Percentiles rank a stretch among this genome's conserved stretches.
Evolutionary conservation across 345 rosid genomes (phyloP).

Genomic region (Psidium guajava): DNA sequence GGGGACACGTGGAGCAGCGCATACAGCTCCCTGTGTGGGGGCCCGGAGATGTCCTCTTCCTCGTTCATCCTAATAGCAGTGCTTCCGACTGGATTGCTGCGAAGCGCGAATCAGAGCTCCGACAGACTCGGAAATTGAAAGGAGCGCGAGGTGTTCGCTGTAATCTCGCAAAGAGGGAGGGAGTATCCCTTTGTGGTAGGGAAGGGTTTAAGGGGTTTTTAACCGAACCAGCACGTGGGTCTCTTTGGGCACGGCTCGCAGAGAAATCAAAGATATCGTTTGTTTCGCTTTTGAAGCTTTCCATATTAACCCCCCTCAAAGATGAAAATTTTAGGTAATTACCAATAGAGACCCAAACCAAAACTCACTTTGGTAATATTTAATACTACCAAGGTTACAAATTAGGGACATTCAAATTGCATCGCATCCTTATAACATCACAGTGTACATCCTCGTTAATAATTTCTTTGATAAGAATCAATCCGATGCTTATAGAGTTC

Average conservation of each 20-base stretch:
- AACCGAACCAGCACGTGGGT: background rate
- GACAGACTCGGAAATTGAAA: background rate
- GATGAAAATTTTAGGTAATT: background rate
- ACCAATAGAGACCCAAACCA: background rate
- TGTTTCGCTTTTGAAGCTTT: background rate
- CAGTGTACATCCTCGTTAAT: background rate
- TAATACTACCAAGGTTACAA: background rate
- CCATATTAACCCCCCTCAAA: no score
- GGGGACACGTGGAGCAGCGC: constrained; percentile 85
- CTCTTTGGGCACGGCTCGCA: no score
- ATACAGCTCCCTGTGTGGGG: constrained; percentile 65
- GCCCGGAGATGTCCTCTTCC: constrained; percentile 13
- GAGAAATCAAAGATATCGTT: background rate
- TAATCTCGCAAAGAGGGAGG: background rate
- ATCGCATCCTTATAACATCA: background rate
- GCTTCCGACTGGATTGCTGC: background rate
- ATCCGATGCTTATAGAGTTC: no score
- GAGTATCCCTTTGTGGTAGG: background rate
- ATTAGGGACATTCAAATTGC: background rate
- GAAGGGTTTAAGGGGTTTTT: background rate
- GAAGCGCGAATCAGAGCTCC: background rate
- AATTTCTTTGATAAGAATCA: background rate
- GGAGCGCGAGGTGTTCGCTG: background rate
- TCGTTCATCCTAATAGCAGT: background rate
- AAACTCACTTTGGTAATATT: background rate